Base-by-base conservation (phyloP, 805 yeast species). In the Lipomyces starkeyi region DNA sequence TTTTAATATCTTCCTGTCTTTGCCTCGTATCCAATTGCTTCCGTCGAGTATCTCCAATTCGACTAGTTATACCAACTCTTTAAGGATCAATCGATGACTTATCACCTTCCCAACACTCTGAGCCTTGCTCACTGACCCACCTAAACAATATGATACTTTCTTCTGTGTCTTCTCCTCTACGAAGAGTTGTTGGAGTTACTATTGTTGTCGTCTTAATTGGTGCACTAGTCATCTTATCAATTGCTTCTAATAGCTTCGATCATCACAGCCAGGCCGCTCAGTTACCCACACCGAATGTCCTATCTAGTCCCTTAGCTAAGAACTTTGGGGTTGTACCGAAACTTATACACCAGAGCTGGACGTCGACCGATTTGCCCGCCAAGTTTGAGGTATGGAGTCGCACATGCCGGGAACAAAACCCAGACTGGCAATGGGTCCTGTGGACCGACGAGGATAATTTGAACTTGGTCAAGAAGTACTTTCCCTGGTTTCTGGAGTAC, bases 381-480 rank as follows among this genome's bases (percentile, higher is more conserved):
- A 43, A 43, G 8, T 43, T 43, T n/a, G 49, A 43, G 20, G 22
- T n/a, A 8, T 43, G 49, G 49, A 43, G 49, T 43, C 22, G 22
- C 22, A 4, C 49, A 2, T 43, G 49, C 22, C 49, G 49, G n/a
- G 49, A 43, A 17, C 49, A 43, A 43, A 43, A 43, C 22, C 49
- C 49, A n/a, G 49, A 43, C 49, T 43, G 49, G 49, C 22, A 43
- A n/a, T 43, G 49, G 49, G 49, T 43, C 20, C 22, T 43, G 22
- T 43, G 49, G 49, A 43, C 49, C 22, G 49, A 43, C 22, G 11
- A 43, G 49, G 49, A 43, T n/a, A 43, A 43, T n/a, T 2, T n/a
- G 22, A n/a, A 43, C 22, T n/a, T 43, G 20, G 49, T 43, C 49
- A 43, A 43, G 20, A n/a, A n/a, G 49, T 17, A 43, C 25, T 43